A percentile compares a stretch with the other conserved stretches of the same genome.
These are phyloP conservation scores for Rhodotorula babjevae DNA, from an alignment of 768 basidiomycete genomes.

Conservation along the genomic window DNA sequence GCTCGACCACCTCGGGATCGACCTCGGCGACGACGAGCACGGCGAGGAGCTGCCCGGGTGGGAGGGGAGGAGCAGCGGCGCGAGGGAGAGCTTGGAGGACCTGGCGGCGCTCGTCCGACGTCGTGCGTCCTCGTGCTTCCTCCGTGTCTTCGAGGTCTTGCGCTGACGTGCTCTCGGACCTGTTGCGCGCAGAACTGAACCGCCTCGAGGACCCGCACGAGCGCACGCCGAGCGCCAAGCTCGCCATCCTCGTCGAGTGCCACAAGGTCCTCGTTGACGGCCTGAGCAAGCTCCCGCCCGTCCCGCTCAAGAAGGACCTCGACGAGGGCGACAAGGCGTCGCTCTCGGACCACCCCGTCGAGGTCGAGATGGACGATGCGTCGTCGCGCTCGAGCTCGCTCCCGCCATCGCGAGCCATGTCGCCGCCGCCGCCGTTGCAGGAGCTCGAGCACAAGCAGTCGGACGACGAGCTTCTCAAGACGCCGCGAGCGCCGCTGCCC, in stretches of 20 bases:
- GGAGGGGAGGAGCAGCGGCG: slow-evolving; percentile 48
- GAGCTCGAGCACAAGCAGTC: neutral
- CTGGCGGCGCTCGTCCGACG: slow-evolving; percentile 72
- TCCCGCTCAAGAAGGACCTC: slow-evolving; percentile 39
- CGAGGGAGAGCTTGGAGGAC: slow-evolving; percentile 51
- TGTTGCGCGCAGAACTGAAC: slow-evolving; percentile 52
- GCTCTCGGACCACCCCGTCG: neutral
- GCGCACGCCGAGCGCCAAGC: slow-evolving; percentile 70
- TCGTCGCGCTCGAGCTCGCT: slow-evolving; percentile 29
- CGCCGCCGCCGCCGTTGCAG: neutral
- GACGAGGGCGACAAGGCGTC: slow-evolving; percentile 2
- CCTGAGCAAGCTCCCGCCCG: slow-evolving; percentile 39
- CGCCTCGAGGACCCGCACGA: slow-evolving; percentile 53
- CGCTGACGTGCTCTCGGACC: neutral
- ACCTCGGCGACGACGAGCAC: slow-evolving; percentile 53
- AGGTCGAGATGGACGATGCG: slow-evolving; percentile 41
- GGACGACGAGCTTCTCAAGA: slow-evolving; percentile 28
- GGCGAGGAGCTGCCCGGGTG: slow-evolving; percentile 45
- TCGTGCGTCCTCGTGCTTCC: slow-evolving; percentile 54
- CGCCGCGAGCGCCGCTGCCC: slow-evolving; percentile 15
- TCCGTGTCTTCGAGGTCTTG: accelerated
- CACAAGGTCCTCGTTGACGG: slow-evolving; percentile 70
- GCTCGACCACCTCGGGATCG: slow-evolving; percentile 82
- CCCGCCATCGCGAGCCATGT: slow-evolving; percentile 24
- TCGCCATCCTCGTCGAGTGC: slow-evolving; percentile 69